Conservation (phyloP, 306 rosid genomes). For the Ochetophila trinervis region DNA sequence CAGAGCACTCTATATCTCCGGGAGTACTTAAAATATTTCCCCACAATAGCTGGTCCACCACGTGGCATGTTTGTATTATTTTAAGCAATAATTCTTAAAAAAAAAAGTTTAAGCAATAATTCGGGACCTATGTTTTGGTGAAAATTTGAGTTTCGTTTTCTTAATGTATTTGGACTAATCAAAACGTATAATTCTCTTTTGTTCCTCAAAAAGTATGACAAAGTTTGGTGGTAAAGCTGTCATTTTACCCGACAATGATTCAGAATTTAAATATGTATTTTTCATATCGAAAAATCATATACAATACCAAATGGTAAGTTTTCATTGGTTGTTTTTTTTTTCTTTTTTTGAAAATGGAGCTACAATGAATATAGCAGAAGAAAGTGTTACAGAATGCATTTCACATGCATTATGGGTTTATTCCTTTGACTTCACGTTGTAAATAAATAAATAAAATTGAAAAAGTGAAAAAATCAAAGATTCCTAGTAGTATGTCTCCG, state of each 20-base stretch:
- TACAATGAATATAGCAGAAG: not conserved
- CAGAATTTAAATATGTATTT: no score
- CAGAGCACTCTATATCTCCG: no score
- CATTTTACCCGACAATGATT: no score
- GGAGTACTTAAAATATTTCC: no score
- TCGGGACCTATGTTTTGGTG: not conserved
- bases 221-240: not conserved
- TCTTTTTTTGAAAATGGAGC: not conserved
- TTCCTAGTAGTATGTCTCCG: not conserved
- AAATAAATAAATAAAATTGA: not conserved
- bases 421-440: slow-evolving; percentile 10
- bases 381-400: not conserved
- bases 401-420: slow-evolving; percentile 3
- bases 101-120: slow-evolving; percentile 6
- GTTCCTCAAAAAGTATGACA: not conserved
- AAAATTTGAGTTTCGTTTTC: not conserved
- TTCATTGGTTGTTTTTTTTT: not conserved
- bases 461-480: not conserved
- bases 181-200: not conserved
- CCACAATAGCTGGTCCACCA: slow-evolving; percentile 14
- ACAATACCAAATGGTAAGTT: not conserved
- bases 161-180: not conserved
- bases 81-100: no score
- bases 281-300: not conserved
- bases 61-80: slow-evolving; percentile 14